Conservation (phyloP, 352 stramenopile species). For the Phytophthora kernoviae region DNA sequence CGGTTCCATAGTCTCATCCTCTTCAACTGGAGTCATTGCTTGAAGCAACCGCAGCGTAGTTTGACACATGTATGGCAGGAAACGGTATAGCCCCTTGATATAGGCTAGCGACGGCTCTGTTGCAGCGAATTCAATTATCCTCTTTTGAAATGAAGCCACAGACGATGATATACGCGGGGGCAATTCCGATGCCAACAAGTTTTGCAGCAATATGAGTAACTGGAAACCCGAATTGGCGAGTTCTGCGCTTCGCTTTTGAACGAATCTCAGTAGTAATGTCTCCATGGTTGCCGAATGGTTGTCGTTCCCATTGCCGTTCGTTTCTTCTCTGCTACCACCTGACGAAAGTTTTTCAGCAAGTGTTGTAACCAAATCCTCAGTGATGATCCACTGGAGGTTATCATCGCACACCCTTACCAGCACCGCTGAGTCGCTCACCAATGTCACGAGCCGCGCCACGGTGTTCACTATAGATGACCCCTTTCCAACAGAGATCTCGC, state of each 20-base stretch:
- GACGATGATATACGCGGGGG: slow-evolving; percentile 14
- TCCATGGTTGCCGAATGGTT: slow-evolving; percentile 11
- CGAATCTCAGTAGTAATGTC: slow-evolving; percentile 28
- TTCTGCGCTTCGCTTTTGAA: slow-evolving; percentile 40
- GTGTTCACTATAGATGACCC: slow-evolving; percentile 5
- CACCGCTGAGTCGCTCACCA: slow-evolving; percentile 39
- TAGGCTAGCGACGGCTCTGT: slow-evolving; percentile 34
- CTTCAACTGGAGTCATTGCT: slow-evolving; percentile 9
- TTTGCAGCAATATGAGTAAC: slow-evolving; percentile 50
- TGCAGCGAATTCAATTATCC: slow-evolving; percentile 44
- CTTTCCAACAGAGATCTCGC: not conserved
- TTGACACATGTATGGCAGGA: slow-evolving; percentile 65
- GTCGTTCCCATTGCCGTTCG: slow-evolving; percentile 13
- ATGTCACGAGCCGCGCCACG: slow-evolving; percentile 33
- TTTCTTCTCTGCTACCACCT: not conserved
- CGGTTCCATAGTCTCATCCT: slow-evolving; percentile 15
- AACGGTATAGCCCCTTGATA: slow-evolving; percentile 47
- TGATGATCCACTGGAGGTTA: slow-evolving; percentile 70
- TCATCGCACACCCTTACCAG: slow-evolving; percentile 55
- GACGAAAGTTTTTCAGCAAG: slow-evolving; percentile 33
- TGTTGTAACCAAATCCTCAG: slow-evolving; percentile 42
- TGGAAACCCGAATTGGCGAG: slow-evolving; percentile 52
- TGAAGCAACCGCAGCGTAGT: slow-evolving; percentile 46
- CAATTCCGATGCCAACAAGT: slow-evolving; percentile 20
- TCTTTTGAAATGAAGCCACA: slow-evolving; percentile 43